Evolutionary conservation across 1,284 basidiomycete genomes (phyloP), one percentile per base, ranked within the genome.

Genomic region (Marasmius tenuissimus): DNA sequence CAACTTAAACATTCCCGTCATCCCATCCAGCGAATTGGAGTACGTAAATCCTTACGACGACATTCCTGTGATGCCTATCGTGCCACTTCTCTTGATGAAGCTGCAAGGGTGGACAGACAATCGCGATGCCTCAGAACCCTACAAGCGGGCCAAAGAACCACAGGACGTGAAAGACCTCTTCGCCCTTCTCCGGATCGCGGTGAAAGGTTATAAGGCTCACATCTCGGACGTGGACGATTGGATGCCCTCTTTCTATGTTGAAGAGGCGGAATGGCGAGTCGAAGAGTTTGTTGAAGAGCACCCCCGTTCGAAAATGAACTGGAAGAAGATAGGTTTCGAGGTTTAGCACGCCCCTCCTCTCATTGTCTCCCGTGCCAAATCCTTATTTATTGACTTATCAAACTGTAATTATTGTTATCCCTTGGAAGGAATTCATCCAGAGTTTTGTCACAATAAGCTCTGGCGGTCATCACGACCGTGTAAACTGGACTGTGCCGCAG

Each of bases 61-160:
- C 3, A 62, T 73, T 16, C 74, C 74, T 16, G 69, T 72, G 33
- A 66, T 72, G 63, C 75, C 75, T 9, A 47, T 76, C 49, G 55
- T 71, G 38, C 60, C 67, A 5, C 66, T 75, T 6, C 64, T 77
- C 11, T 60, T 75, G 49, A 63, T 75, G 50, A 77, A 76, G 63
- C 67, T 76, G 37, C 71, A 76, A 63, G 73, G 69, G 6, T 76
- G 75, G 75, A 56, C 51, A 9, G 70, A 76, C 63, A 75, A 76
- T 61, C 68, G 71, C 49, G 60, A 53, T 7, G 68, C 75, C 8
- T 10, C 51, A 16, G 60, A 67, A 18, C 16, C 40, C 9, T 66
- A 72, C 50, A 57, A 71, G 56, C 68, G 59, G 57, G 61, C 47
- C 57, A 76, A 76, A 67, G 69, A 71, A 65, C 61, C 68, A 39